These are phyloP conservation scores for Pyrenophora tritici-repentis DNA, from an alignment of 2,329 filamentous ascomycete genomes.

Conservation along the genomic window DNA sequence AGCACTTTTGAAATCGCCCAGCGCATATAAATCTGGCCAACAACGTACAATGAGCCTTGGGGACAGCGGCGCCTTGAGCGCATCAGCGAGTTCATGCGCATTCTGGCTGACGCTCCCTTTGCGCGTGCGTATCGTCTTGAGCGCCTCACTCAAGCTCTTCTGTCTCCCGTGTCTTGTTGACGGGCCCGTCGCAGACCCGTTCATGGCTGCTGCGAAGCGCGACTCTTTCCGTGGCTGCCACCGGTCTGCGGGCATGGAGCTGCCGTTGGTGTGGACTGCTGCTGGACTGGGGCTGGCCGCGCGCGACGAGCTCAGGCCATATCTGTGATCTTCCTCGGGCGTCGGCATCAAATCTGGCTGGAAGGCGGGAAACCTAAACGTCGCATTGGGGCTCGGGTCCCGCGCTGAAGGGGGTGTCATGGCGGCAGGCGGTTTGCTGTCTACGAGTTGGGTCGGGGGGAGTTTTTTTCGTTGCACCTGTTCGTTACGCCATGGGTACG, in stretches of 20 bases:
- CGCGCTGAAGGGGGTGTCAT: conserved; percentile 39
- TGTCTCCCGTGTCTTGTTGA: conserved; percentile 66
- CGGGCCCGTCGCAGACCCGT: conserved; percentile 40
- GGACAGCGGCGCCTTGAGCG: conserved; percentile 86
- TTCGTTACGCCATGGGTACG: conserved; percentile 40
- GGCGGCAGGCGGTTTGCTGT: conserved; percentile 25
- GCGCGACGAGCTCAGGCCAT: conserved; percentile 41
- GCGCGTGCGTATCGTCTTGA: conserved; percentile 78
- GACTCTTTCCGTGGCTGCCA: conserved; percentile 67
- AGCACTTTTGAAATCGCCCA: conserved; percentile 26
- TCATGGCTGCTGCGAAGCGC: conserved; percentile 52
- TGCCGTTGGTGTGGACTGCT: conserved; percentile 28
- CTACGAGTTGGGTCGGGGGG: conserved; percentile 14
- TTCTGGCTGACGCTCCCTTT: conserved; percentile 89
- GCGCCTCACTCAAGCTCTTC: conserved; percentile 88
- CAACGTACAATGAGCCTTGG: conserved; percentile 78
- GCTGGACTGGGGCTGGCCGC: conserved; percentile 37
- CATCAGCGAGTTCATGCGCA: conserved; percentile 89
- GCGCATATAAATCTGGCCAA: background rate
- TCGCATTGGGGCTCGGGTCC: conserved; percentile 41
- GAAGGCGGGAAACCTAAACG: conserved; percentile 54
- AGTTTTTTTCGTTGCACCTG: conserved; percentile 13
- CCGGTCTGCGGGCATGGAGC: conserved; percentile 53
- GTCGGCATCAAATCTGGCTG: conserved; percentile 49
- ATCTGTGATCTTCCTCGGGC: conserved; percentile 43